Base-by-base conservation (phyloP, 73 alveolate genomes). In the Paramecium bursaria region DNA sequence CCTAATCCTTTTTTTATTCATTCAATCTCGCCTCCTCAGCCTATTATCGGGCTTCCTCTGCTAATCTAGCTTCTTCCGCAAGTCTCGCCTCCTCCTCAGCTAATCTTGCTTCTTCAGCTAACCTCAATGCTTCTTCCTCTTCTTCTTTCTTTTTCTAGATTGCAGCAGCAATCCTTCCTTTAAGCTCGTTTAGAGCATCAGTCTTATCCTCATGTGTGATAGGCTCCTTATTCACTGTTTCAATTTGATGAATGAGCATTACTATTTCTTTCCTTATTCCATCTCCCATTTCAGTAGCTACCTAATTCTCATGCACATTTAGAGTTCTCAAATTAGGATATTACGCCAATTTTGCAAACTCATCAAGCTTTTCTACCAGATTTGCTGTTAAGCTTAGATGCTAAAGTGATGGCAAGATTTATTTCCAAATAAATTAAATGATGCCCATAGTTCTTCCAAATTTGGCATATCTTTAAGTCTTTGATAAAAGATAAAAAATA, bases 341-440 rank as follows among this genome's bases (percentile, higher is more conserved):
- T 7, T 49, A 48, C 39, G 31, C 29, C 4, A 79, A 31, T 30
- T 42, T 33, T 29, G 25, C 26, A 14, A 79, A 61, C 54, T 79
- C 89, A 33, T 79, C 76, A 3, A 47, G 42, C 46, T 79, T 73
- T 17, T 50, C 75, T 21, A 79, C 48, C 31, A 53, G 26, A 31
- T 61, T 79, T 11, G 55, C 89, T 79, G 85, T 79, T n/a, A 79
- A 27, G 54, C 54, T 79, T 23, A 79, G 22, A 53, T 79, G 76
- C 7, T 79, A 73, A 23, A 79, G 31, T 31, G 27, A 49, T 30
- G 85, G 89, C 14, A 79, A 50, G 42, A 53, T 35, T 79, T 73
- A 39, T 61, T 79, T 17, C 52, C 76, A 10, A 79, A 53, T 11
- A 35, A 50, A 33, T 79, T 79, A 35, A 31, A 25, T 0, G 89